Evolutionary conservation across 139 green algal genomes (phyloP), one percentile per base, ranked within the genome.

Genomic region (Pleodorina starrii): DNA sequence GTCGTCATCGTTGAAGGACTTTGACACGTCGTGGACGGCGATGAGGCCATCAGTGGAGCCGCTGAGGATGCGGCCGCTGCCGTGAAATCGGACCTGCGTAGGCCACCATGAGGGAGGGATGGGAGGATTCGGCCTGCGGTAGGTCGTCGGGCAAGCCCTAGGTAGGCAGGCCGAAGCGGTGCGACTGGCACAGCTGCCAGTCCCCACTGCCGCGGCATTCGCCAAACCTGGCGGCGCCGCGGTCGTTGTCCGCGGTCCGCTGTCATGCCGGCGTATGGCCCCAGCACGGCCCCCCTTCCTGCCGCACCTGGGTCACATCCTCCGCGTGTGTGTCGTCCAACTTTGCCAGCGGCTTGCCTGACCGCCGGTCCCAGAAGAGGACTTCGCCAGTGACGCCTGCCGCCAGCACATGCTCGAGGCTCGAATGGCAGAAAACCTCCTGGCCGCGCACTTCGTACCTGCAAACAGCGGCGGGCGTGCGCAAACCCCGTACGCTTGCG

Each of bases 271-370:
- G n/a, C n/a, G n/a, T n/a, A n/a, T n/a, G n/a, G n/a, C n/a, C n/a
- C n/a, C n/a, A n/a, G n/a, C n/a, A n/a, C n/a, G n/a, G n/a, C n/a
- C n/a, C n/a, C n/a, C n/a, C n/a, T n/a, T n/a, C n/a, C n/a, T n/a
- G 54, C 21, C 54, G 54, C 54, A 94, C 94, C 91, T 97, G 94
- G 25, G 94, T 95, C 1, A 97, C 94, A 44, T 96, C 95, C 48
- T 97, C 93, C 85, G 93, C 93, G 87, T 98, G 96, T 5, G 96
- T 97, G 84, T 98, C 96, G 42, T 95, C 90, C 72, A 97, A 96
- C 6, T 48, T 87, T 0, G 87, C 88, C 21, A 95, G 36, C 71
- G 91, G 72, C 36, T 63, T 68, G 21, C 89, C 32, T 11, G 79
- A 92, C 1, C 95, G 90, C 12, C 93, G 79, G 90, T 98, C 96